A percentile compares a stretch with the other conserved stretches of the same genome.
These are phyloP conservation scores for Apophysomyces sp. DNA, from an alignment of 371 early-diverging fungal species.

Conservation along the genomic window DNA sequence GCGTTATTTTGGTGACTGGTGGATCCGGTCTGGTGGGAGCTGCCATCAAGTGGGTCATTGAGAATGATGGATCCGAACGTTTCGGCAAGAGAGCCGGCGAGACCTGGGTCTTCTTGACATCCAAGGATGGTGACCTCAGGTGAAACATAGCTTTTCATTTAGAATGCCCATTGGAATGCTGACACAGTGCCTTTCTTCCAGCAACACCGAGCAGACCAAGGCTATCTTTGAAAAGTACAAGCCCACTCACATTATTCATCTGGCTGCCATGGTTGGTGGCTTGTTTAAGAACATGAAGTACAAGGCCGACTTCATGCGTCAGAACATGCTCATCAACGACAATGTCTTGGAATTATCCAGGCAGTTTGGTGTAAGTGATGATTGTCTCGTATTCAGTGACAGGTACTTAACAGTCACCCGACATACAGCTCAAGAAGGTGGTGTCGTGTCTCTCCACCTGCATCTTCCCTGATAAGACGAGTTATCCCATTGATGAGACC, in stretches of 20 bases:
- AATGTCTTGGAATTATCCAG: slow-evolving; percentile 71
- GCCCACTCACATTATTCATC: slow-evolving; percentile 83
- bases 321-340: slow-evolving; percentile 84
- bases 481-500: slow-evolving; percentile 87
- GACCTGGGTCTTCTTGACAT: slow-evolving; percentile 75
- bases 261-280: slow-evolving; percentile 89
- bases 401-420: background rate
- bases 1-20: slow-evolving; percentile 72
- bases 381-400: background rate
- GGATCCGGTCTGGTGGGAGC: slow-evolving; percentile 84
- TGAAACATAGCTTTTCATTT: slow-evolving; percentile 22
- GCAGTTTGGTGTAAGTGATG: slow-evolving; percentile 56
- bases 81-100: slow-evolving; percentile 69
- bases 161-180: background rate
- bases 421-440: slow-evolving; percentile 71
- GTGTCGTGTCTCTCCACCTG: slow-evolving; percentile 89
- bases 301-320: slow-evolving; percentile 77
- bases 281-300: slow-evolving; percentile 86
- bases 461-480: slow-evolving; percentile 86
- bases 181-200: slow-evolving; percentile 17
- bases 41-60: slow-evolving; percentile 73
- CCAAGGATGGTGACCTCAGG: slow-evolving; percentile 85
- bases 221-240: slow-evolving; percentile 75
- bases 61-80: slow-evolving; percentile 55
- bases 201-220: slow-evolving; percentile 62